Conservation (phyloP, 2,329 filamentous ascomycete species). For the Colletotrichum godetiae region DNA sequence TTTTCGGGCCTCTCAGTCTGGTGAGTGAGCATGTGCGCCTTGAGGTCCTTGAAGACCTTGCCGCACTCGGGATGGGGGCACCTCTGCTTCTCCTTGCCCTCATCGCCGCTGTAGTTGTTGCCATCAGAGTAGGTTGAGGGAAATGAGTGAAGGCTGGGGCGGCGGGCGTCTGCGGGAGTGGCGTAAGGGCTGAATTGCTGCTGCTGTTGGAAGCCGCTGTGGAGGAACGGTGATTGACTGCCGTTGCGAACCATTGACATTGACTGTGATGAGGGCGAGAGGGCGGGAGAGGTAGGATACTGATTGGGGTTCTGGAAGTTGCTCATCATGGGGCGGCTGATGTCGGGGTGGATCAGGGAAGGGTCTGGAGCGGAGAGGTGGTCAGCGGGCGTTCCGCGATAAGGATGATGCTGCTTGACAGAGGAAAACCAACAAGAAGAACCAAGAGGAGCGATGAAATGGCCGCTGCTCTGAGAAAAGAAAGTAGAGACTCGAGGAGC, state of each 20-base stretch:
- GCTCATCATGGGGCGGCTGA: constrained; percentile 61
- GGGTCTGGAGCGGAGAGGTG: constrained; percentile 57
- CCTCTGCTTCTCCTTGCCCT: constrained; percentile 75
- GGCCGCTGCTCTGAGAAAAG: constrained; percentile 64
- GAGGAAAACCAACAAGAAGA: constrained; percentile 64
- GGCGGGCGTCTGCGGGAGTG: constrained; percentile 62
- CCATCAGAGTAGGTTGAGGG: constrained; percentile 70
- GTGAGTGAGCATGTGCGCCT: constrained; percentile 95
- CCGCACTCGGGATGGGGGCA: constrained; percentile 89
- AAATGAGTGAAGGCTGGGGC: constrained; percentile 75
- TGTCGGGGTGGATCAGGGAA: constrained; percentile 67
- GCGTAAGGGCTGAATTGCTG: constrained; percentile 65
- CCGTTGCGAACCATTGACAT: constrained; percentile 61
- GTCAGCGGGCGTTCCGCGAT: constrained; percentile 48
- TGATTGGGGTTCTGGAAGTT: constrained; percentile 59
- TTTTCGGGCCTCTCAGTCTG: constrained; percentile 92
- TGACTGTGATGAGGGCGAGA: constrained; percentile 65
- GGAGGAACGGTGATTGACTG: constrained; percentile 76
- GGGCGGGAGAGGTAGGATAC: constrained; percentile 73
- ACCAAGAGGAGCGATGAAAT: constrained; percentile 62
- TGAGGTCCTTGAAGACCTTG: constrained; percentile 88
- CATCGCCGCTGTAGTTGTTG: constrained; percentile 71
- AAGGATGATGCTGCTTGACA: constrained; percentile 41
- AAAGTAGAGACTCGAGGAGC: constrained; percentile 53
- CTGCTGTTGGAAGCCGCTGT: constrained; percentile 60